Evolutionary conservation across 208 protist genomes (phyloP), one percentile per base, ranked within the genome.

Genomic region (Crithidia thermophila): DNA sequence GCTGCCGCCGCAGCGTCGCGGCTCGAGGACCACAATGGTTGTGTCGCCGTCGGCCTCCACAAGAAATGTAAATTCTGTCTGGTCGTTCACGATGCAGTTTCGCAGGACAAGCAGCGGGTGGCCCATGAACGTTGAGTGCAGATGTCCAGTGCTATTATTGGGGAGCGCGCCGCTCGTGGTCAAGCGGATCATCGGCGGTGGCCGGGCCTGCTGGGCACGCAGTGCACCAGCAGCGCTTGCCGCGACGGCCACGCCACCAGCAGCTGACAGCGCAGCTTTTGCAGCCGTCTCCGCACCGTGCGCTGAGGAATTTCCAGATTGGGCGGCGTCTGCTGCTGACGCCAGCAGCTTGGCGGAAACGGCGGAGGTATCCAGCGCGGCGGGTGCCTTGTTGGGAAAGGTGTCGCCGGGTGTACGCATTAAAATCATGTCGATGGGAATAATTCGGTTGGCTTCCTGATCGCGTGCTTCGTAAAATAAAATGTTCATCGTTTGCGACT

Each of bases 381-480:
- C 53, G n/a, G 51, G 31, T 18, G 49, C 33, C 36, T 25, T 34
- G 13, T 40, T 61, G 11, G 31, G 65, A 58, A 46, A 21, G 20
- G 30, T 66, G 63, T 92, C 85, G 18, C 75, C 82, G 16, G 92
- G 83, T 18, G 75, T 76, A 5, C 81, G 76, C 21, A 85, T 61
- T 27, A 95, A 63, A 31, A 86, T 91, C 42, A 95, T 79, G 65
- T 92, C 87, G 13, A 95, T 81, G 11, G 90, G 90, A 33, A 95
- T 79, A 64, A 91, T 82, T 9, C 87, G 82, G 55, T 84, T 93
- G 5, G 88, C 75, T 47, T 95, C 90, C 55, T 88, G 80, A 66
- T 95, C 90, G 31, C 88, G 79, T 7, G 81, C 86, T 58, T 95
- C 90, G 57, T 84, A 95, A 10, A 95, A 64, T 16, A 95, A 37